These are phyloP conservation scores for Penicillium dipodomyicola DNA, from an alignment of 495 filamentous ascomycete genomes.

Conservation along the genomic window DNA sequence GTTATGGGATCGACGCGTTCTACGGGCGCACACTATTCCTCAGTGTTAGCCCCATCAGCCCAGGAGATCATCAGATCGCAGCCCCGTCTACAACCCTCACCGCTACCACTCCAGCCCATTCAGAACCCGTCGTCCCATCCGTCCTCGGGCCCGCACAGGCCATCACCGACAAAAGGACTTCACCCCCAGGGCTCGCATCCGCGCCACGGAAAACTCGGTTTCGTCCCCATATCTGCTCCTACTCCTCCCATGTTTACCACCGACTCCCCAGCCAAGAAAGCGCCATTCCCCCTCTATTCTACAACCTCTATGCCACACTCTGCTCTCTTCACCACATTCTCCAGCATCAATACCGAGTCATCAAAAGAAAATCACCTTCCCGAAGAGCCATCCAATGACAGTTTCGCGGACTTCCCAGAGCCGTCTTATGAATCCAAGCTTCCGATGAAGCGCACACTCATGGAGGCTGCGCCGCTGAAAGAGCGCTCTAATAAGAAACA, in stretches of 20 bases:
- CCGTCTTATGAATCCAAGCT: constrained; percentile 59
- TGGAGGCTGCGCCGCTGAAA: constrained; percentile 72
- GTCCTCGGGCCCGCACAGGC: constrained; percentile 48
- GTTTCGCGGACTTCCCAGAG: constrained; percentile 52
- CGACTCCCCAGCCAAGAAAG: constrained; percentile 84
- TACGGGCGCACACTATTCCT: constrained; percentile 59
- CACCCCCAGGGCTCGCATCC: constrained; percentile 40
- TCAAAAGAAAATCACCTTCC: constrained; percentile 66
- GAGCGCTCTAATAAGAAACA: constrained; percentile 67
- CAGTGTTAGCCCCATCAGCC: constrained; percentile 55
- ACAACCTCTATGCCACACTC: constrained; percentile 57
- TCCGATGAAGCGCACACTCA: constrained; percentile 62
- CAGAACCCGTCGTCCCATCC: constrained; percentile 53
- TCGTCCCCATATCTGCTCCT: constrained; percentile 72
- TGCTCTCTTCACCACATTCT: constrained; percentile 63
- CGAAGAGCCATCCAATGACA: constrained; percentile 48
- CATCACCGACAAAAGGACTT: constrained; percentile 57
- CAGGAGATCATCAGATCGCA: constrained; percentile 50
- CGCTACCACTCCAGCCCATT: constrained; percentile 48
- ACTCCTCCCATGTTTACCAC: constrained; percentile 61
- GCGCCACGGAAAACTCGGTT: constrained; percentile 39
- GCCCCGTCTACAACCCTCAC: constrained; percentile 45
- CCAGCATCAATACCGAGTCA: constrained; percentile 42
- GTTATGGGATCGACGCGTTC: constrained; percentile 67
- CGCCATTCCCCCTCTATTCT: constrained; percentile 46